Conservation (phyloP, 2,329 filamentous ascomycete genomes). For the Penicillium carneum region DNA sequence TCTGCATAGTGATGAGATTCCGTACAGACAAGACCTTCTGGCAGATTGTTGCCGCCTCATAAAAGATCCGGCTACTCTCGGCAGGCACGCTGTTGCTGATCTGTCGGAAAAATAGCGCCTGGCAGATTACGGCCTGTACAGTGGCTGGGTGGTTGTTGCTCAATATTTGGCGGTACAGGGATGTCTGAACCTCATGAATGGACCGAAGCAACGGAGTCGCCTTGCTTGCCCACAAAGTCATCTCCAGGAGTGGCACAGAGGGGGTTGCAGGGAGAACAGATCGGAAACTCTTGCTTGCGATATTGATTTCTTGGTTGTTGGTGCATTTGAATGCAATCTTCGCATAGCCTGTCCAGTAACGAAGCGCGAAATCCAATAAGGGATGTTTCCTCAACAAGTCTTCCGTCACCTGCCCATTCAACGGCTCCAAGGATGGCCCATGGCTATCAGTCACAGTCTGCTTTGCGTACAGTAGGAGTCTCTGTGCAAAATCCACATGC, state of each 20-base stretch:
- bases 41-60: constrained; percentile 53
- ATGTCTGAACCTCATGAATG: constrained; percentile 40
- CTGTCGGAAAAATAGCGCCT: constrained; percentile 54
- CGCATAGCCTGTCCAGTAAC: constrained; percentile 59
- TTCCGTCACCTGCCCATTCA: constrained; percentile 39
- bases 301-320: constrained; percentile 48
- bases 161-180: constrained; percentile 43
- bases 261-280: constrained; percentile 57
- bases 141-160: constrained; percentile 53
- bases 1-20: constrained; percentile 57
- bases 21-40: constrained; percentile 50
- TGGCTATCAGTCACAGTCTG: constrained; percentile 38
- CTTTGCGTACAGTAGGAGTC: constrained; percentile 49
- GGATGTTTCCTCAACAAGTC: constrained; percentile 46
- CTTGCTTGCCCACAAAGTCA: constrained; percentile 56
- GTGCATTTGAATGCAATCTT: constrained; percentile 52
- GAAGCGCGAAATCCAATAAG: constrained; percentile 56
- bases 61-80: constrained; percentile 49
- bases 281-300: constrained; percentile 55
- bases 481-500: constrained; percentile 44
- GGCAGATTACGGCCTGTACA: constrained; percentile 58
- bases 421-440: constrained; percentile 41
- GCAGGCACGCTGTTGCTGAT: constrained; percentile 41
- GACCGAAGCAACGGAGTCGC: constrained; percentile 42
- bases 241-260: constrained; percentile 57